phyloP scores from a whole-genome alignment of 2,329 filamentous ascomycete genomes.

The Colletotrichum costaricense region DNA sequence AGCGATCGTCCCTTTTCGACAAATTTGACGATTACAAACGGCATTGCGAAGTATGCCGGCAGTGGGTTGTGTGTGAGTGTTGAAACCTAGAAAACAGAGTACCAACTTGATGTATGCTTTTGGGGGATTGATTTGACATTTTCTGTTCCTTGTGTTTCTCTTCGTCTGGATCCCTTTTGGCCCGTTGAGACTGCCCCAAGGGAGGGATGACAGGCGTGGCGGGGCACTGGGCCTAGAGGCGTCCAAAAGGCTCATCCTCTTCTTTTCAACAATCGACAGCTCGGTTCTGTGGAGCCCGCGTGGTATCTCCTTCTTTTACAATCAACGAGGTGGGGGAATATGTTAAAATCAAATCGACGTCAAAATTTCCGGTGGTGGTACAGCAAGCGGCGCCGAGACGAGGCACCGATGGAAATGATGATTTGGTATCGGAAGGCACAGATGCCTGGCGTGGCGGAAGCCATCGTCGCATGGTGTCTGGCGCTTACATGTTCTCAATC shows the following conservation, averaged over 20 bases:
- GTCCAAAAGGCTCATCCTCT: background rate
- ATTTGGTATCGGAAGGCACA: background rate
- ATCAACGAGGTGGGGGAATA: conserved; percentile 27
- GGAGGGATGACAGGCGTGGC: background rate
- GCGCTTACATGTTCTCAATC: conserved; percentile 64
- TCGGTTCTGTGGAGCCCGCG: conserved; percentile 44
- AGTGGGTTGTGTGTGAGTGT: background rate
- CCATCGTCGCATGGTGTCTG: background rate
- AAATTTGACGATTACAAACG: conserved; percentile 10
- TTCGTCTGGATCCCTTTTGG: background rate
- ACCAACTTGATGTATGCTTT: conserved; percentile 29
- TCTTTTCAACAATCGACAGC: conserved; percentile 29
- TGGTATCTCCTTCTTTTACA: conserved; percentile 44
- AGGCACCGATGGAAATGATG: conserved; percentile 8
- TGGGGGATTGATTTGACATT: conserved; percentile 7
- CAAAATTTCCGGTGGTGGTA: conserved; percentile 18
- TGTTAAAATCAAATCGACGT: conserved; percentile 34
- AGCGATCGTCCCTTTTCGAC: background rate
- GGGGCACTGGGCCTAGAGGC: background rate
- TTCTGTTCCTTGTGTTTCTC: conserved; percentile 22
- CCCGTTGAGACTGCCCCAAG: background rate
- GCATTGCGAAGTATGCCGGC: background rate
- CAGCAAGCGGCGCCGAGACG: conserved; percentile 20
- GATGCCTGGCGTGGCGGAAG: background rate
- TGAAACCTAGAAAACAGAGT: conserved; percentile 19